These are phyloP conservation scores for Dioszegia hungarica DNA, from an alignment of 768 basidiomycete species.

Conservation along the genomic window DNA sequence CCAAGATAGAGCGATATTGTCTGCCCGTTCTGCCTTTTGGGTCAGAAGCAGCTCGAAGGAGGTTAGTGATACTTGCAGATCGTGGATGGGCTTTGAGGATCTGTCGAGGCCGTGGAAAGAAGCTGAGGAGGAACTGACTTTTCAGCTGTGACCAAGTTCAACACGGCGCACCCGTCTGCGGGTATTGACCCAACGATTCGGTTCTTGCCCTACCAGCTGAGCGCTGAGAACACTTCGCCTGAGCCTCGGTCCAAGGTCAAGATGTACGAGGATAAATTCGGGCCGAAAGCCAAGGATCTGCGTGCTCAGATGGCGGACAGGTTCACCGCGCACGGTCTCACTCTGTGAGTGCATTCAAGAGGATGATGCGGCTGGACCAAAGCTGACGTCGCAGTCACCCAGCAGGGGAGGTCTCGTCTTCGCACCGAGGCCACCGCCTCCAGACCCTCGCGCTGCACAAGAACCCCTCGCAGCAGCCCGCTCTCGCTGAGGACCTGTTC, in stretches of 20 bases:
- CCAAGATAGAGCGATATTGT: constrained; percentile 26
- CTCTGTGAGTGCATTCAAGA: constrained; percentile 56
- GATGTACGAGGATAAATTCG: constrained; percentile 51
- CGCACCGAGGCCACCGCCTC: constrained; percentile 26
- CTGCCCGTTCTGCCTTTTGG: constrained; percentile 34
- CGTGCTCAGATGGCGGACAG: constrained; percentile 55
- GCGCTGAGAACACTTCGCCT: constrained; percentile 47
- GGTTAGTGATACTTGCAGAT: neutral
- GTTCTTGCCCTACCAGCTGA: constrained; percentile 54
- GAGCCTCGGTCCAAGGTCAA: constrained; percentile 22
- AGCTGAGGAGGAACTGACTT: neutral
- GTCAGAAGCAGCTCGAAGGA: constrained; percentile 17
- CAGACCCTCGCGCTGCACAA: constrained; percentile 17
- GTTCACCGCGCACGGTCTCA: constrained; percentile 58
- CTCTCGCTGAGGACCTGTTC: constrained; percentile 26
- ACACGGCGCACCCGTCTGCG: constrained; percentile 35
- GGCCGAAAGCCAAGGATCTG: constrained; percentile 48
- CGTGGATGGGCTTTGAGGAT: neutral
- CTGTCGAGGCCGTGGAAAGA: too few relatives aligned
- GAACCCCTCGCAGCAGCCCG: constrained; percentile 13
- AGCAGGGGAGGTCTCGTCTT: constrained; percentile 12
- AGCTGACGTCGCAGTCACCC: constrained; percentile 1
- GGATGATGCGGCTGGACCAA: neutral
- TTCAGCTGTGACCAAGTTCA: constrained; percentile 27
- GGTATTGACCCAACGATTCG: constrained; percentile 50